phyloP scores from a whole-genome alignment of 2,329 filamentous ascomycete species.

The Fusarium sp. region DNA sequence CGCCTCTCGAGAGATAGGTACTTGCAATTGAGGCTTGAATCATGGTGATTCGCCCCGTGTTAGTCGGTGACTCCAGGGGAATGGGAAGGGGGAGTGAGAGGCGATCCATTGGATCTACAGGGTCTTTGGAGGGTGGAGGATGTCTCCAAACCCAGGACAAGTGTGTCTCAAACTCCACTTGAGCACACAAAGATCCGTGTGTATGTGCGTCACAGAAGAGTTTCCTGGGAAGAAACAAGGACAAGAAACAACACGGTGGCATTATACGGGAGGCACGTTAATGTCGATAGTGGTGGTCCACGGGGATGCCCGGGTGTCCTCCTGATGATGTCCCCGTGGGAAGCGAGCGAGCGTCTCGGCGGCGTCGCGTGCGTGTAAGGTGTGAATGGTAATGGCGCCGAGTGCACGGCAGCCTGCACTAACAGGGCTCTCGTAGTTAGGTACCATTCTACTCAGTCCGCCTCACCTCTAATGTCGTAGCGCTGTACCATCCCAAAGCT shows the following conservation, averaged over 20 bases:
- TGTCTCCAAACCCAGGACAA: slow-evolving; percentile 25
- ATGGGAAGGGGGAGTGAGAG: slow-evolving; percentile 27
- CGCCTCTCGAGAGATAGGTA: slow-evolving; percentile 5
- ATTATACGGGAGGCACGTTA: slow-evolving; percentile 16
- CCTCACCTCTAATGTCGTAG: slow-evolving; percentile 5
- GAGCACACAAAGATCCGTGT: slow-evolving; percentile 5
- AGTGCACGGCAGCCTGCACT: slow-evolving; percentile 13
- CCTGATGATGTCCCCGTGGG: slow-evolving; percentile 31
- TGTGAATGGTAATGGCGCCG: background rate
- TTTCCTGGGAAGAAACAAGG: slow-evolving; percentile 6
- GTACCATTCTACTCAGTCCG: slow-evolving; percentile 10
- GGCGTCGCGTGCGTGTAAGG: slow-evolving; percentile 5
- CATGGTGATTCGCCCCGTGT: slow-evolving; percentile 23
- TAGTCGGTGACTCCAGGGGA: slow-evolving; percentile 21
- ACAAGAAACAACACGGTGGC: slow-evolving; percentile 14
- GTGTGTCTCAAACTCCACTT: slow-evolving; percentile 32
- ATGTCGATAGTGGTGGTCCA: background rate
- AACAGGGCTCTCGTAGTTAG: slow-evolving; percentile 20
- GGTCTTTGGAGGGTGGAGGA: slow-evolving; percentile 33
- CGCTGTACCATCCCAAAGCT: slow-evolving; percentile 1
- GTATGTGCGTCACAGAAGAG: slow-evolving; percentile 1
- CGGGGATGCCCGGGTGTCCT: slow-evolving; percentile 24
- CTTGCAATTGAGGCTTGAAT: slow-evolving; percentile 30
- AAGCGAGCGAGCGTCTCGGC: background rate
- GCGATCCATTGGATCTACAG: slow-evolving; percentile 40